phyloP scores from a whole-genome alignment of 2,329 filamentous ascomycete species.

The Aspergillus hortae region DNA sequence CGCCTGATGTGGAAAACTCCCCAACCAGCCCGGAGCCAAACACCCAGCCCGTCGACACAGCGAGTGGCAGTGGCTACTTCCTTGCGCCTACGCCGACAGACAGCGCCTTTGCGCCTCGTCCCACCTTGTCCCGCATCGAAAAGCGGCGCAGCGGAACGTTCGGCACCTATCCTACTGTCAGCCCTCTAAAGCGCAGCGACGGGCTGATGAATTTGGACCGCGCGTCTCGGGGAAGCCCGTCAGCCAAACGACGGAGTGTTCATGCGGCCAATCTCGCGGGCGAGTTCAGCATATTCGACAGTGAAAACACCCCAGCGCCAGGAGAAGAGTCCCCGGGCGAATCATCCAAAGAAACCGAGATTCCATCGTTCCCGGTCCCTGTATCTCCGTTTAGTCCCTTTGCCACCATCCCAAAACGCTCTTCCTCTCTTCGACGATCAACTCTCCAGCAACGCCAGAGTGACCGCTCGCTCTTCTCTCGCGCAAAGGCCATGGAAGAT shows the following conservation, averaged over 20 bases:
- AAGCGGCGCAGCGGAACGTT: conserved; percentile 48
- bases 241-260: conserved; percentile 84
- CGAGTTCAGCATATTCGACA: conserved; percentile 75
- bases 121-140: conserved; percentile 45
- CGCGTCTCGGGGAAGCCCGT: conserved; percentile 73
- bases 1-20: conserved; percentile 46
- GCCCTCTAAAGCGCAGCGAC: conserved; percentile 89
- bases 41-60: conserved; percentile 21
- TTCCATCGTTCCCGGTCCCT: conserved; percentile 23
- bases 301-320: conserved; percentile 24
- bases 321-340: conserved; percentile 26
- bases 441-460: conserved; percentile 81
- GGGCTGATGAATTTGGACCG: conserved; percentile 84
- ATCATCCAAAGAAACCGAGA: conserved; percentile 24
- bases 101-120: conserved; percentile 29
- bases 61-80: conserved; percentile 22
- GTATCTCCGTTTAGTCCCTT: conserved; percentile 45
- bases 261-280: conserved; percentile 65
- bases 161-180: conserved; percentile 57
- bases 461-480: conserved; percentile 57
- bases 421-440: conserved; percentile 77
- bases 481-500: conserved; percentile 31
- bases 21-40: conserved; percentile 27
- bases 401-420: conserved; percentile 61
- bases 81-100: conserved; percentile 30